Evolutionary conservation across 179 eudicot species (phyloP).

Genomic region (Silene noctiflora): DNA sequence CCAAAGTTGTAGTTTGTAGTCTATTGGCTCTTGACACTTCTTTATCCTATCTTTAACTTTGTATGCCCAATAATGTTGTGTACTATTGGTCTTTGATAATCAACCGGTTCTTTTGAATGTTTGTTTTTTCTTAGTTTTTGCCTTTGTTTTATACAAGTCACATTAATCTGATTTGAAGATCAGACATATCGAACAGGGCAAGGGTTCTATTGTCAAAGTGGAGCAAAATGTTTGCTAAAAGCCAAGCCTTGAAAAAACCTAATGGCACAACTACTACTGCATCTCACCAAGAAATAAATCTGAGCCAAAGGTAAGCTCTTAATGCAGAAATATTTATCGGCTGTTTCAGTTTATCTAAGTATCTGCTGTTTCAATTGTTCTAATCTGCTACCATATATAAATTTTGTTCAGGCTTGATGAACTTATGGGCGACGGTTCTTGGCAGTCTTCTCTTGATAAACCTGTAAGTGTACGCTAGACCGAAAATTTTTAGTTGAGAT

Average conservation of each 20-base stretch:
- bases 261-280: conserved; percentile 46
- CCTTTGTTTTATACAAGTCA: conserved; percentile 31
- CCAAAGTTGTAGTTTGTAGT: neutral
- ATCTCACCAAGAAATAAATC: conserved; percentile 61
- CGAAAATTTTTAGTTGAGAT: conserved; percentile 9
- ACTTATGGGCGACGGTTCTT: conserved; percentile 58
- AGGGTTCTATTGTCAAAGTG: conserved; percentile 65
- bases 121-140: neutral
- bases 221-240: conserved; percentile 85
- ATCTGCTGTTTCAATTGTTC: neutral
- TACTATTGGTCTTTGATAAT: neutral
- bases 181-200: conserved; percentile 96
- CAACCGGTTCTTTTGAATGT: conserved; percentile 1
- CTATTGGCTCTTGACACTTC: conserved; percentile 8
- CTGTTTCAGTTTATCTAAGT: neutral
- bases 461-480: conserved; percentile 43
- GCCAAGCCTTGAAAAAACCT: conserved; percentile 58
- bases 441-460: conserved; percentile 50
- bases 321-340: neutral
- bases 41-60: neutral
- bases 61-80: neutral
- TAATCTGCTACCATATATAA: neutral
- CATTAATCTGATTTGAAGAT: conserved; percentile 78
- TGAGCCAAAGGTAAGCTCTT: conserved; percentile 69
- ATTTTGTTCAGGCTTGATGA: conserved; percentile 65